Evolutionary conservation across 495 filamentous ascomycete genomes (phyloP).

Genomic region (Elaphomyces granulatus): DNA sequence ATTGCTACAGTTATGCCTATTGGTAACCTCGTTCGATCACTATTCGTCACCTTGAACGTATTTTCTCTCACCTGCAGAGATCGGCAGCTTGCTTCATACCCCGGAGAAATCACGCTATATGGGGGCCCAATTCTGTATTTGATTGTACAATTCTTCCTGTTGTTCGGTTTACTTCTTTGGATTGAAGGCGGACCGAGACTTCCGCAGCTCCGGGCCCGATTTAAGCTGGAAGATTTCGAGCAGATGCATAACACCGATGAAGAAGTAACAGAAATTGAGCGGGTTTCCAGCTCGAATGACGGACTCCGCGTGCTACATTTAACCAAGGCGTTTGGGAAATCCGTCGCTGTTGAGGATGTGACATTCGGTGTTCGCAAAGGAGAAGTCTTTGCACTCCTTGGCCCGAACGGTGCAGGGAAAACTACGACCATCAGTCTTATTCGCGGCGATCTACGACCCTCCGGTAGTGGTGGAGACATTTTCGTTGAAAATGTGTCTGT

Average conservation of each 20-base stretch:
- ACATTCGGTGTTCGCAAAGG: constrained; percentile 63
- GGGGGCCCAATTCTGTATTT: constrained; percentile 70
- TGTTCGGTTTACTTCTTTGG: constrained; percentile 56
- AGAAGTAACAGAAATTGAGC: constrained; percentile 31
- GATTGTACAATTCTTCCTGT: constrained; percentile 47
- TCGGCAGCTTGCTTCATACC: constrained; percentile 44
- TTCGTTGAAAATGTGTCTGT: constrained; percentile 62
- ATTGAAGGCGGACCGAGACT: constrained; percentile 49
- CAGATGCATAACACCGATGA: constrained; percentile 17
- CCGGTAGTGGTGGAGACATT: constrained; percentile 45
- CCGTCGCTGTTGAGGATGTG: constrained; percentile 64
- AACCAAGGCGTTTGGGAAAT: constrained; percentile 55
- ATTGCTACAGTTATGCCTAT: constrained; percentile 55
- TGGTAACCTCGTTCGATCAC: constrained; percentile 47
- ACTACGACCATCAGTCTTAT: constrained; percentile 73
- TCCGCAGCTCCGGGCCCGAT: constrained; percentile 24
- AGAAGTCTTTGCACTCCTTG: constrained; percentile 74
- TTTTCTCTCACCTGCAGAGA: constrained; percentile 60
- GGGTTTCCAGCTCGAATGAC: constrained; percentile 37
- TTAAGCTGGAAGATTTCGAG: constrained; percentile 30
- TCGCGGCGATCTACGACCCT: constrained; percentile 65
- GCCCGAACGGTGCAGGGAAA: constrained; percentile 83
- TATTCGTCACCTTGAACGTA: constrained; percentile 63
- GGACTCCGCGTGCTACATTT: constrained; percentile 63
- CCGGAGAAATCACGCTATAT: constrained; percentile 55